Evolutionary conservation across 169 alveolate species (phyloP).

Genomic region (Eimeria maxima): DNA sequence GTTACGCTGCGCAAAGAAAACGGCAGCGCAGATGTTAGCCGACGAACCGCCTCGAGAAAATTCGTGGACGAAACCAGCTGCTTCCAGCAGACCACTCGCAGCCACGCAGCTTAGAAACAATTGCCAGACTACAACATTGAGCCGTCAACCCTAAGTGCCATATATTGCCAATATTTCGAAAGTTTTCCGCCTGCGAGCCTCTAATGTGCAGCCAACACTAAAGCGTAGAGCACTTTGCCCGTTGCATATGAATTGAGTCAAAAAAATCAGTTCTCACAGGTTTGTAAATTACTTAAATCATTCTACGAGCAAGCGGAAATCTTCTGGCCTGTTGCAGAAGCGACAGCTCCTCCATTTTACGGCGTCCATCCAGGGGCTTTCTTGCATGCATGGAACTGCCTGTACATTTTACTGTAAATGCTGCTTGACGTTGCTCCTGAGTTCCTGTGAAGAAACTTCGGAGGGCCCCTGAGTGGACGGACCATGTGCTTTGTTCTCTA

Average conservation of each 20-base stretch:
- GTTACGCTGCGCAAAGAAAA: neutral
- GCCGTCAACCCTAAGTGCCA: neutral
- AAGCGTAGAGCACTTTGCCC: too few species aligned
- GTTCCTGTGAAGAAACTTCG: neutral
- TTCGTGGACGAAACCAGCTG: conserved; percentile 33
- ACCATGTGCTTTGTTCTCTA: neutral
- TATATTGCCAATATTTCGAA: too few species aligned
- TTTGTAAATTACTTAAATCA: too few species aligned
- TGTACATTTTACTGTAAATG: neutral
- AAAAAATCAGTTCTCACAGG: too few species aligned
- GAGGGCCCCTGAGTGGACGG: neutral
- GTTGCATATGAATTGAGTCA: too few species aligned
- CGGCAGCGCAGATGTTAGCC: conserved; percentile 23
- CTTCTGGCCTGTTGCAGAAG: neutral
- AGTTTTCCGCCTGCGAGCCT: too few species aligned
- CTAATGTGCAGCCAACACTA: too few species aligned
- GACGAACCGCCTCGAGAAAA: conserved; percentile 23
- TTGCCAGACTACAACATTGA: neutral
- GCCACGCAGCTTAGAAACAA: neutral
- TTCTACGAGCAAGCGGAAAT: neutral
- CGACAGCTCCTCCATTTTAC: neutral
- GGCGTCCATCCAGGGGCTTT: neutral
- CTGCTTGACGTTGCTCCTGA: too few species aligned
- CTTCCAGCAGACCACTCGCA: conserved; percentile 26
- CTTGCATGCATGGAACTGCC: neutral